Conservation (phyloP, 176 grass and related monocot species). For the Pontederia crassipes region DNA sequence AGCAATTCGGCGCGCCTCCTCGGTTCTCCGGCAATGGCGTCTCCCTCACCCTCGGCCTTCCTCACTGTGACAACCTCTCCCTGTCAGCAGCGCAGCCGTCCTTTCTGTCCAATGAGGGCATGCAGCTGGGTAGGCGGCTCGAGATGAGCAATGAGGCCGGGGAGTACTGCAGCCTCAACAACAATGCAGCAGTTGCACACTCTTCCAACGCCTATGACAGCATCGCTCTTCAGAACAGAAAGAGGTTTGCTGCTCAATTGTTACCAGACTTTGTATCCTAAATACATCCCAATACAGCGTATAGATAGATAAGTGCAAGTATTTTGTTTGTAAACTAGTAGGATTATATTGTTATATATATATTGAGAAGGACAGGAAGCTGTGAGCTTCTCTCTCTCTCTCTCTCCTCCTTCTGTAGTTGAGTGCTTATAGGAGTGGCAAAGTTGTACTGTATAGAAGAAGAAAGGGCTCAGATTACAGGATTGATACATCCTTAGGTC, state of each 20-base stretch:
- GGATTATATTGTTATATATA: no score
- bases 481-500: background rate
- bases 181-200: slow-evolving; percentile 19
- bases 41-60: slow-evolving; percentile 86
- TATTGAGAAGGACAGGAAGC: no score
- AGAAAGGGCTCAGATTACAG: background rate
- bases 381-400: no score
- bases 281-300: background rate
- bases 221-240: slow-evolving; percentile 45
- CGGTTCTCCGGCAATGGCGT: slow-evolving; percentile 56
- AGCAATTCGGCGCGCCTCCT: slow-evolving; percentile 37
- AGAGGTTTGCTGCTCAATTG: slow-evolving; percentile 77
- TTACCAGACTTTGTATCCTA: slow-evolving; percentile 71
- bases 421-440: background rate
- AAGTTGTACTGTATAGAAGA: slow-evolving; percentile 15
- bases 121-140: slow-evolving; percentile 13
- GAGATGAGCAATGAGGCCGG: slow-evolving; percentile 35
- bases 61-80: slow-evolving; percentile 47
- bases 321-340: no score
- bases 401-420: background rate
- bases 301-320: background rate
- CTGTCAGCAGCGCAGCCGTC: slow-evolving; percentile 39
- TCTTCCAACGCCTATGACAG: slow-evolving; percentile 50
- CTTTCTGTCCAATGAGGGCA: slow-evolving; percentile 24
- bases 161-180: slow-evolving; percentile 24